Conservation (phyloP, 495 filamentous ascomycete genomes). For the Tuber indicum region DNA sequence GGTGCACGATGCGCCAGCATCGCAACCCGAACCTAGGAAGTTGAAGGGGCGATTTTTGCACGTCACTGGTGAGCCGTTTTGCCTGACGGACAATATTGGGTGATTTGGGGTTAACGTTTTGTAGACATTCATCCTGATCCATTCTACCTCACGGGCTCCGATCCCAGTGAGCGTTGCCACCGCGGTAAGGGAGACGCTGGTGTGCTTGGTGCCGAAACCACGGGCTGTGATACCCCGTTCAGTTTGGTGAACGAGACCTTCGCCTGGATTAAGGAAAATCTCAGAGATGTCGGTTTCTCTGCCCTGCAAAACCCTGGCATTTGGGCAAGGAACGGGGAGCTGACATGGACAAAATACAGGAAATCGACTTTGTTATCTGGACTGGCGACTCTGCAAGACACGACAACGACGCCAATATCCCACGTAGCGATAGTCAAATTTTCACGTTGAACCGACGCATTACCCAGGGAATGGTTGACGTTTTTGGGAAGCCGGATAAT, state of each 20-base stretch:
- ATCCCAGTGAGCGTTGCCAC: slow-evolving; percentile 70
- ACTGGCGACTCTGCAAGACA: slow-evolving; percentile 94
- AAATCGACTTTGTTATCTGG: slow-evolving; percentile 94
- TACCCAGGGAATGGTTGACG: slow-evolving; percentile 65
- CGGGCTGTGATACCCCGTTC: slow-evolving; percentile 79
- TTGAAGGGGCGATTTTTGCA: slow-evolving; percentile 84
- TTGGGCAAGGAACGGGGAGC: background rate
- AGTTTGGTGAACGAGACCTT: slow-evolving; percentile 83
- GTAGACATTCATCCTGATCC: slow-evolving; percentile 85
- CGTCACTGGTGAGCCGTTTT: slow-evolving; percentile 68
- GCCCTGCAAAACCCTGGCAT: slow-evolving; percentile 3
- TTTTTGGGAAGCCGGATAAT: slow-evolving; percentile 56
- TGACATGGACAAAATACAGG: slow-evolving; percentile 29
- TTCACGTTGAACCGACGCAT: slow-evolving; percentile 66
- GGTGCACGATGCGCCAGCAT: slow-evolving; percentile 17
- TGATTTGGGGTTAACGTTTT: background rate
- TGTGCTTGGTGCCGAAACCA: slow-evolving; percentile 71
- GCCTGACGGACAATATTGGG: background rate
- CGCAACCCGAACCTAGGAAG: slow-evolving; percentile 39
- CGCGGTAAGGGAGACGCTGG: slow-evolving; percentile 69
- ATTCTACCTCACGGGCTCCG: slow-evolving; percentile 71
- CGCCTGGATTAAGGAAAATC: slow-evolving; percentile 77
- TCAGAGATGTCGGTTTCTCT: slow-evolving; percentile 53
- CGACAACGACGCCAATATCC: slow-evolving; percentile 81
- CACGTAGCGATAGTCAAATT: slow-evolving; percentile 67